Conservation (phyloP, 2,329 filamentous ascomycete species). For the Chalaropsis ovoidea region DNA sequence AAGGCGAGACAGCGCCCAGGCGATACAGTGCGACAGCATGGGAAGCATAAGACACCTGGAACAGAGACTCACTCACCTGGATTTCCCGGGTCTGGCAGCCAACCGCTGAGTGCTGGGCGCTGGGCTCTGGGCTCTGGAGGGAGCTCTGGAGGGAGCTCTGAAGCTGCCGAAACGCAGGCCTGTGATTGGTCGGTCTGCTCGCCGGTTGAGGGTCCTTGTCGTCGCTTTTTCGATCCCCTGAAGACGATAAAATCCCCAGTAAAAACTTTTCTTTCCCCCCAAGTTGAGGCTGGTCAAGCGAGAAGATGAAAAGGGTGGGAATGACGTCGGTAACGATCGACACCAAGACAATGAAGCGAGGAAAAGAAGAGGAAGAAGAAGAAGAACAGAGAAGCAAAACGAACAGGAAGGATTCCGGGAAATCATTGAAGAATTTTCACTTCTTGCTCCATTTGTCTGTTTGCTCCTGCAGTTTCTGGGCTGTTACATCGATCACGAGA, state of each 20-base stretch:
- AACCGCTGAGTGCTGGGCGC: too few relatives aligned
- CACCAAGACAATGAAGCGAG: not conserved
- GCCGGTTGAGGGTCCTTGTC: not conserved
- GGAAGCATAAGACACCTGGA: not conserved
- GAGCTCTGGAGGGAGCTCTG: not conserved
- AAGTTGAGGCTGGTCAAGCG: not conserved
- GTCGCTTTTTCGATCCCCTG: not conserved
- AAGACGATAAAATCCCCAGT: not conserved
- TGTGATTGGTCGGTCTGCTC: not conserved
- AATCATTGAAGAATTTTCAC: not conserved
- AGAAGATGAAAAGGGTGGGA: not conserved
- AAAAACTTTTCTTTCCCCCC: slow-evolving; percentile 5
- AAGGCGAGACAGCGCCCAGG: not conserved
- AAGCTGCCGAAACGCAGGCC: not conserved
- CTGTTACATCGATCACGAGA: not conserved
- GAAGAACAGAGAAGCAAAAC: not conserved
- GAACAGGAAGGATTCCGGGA: not conserved
- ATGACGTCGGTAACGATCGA: not conserved
- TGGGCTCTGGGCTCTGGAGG: not conserved
- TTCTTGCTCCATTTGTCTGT: slow-evolving; percentile 3
- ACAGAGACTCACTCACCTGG: not conserved
- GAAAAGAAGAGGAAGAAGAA: not conserved
- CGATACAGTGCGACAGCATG: not conserved
- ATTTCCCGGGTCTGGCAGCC: too few relatives aligned
- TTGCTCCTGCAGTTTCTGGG: not conserved